Conservation (phyloP, 1,139 yeast genomes). For the Taphrina betulina region DNA sequence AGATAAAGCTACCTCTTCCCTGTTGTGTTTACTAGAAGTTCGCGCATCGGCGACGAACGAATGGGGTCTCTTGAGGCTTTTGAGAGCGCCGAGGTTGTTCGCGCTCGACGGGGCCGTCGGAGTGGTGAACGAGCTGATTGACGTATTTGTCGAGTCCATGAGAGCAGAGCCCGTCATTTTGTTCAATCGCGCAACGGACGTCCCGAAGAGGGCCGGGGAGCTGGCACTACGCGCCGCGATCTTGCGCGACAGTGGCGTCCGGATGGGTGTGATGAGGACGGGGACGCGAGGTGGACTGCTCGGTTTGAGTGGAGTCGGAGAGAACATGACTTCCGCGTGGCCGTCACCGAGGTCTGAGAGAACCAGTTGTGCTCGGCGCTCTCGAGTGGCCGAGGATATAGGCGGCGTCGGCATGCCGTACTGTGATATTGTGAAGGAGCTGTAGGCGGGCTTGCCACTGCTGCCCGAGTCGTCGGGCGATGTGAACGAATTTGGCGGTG, state of each 20-base stretch:
- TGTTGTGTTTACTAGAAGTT: not conserved
- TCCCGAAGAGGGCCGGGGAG: slow-evolving; percentile 16
- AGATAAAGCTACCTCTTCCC: not conserved
- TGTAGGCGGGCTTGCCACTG: not conserved
- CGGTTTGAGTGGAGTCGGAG: slow-evolving; percentile 19
- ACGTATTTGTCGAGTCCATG: not conserved
- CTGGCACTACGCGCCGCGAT: slow-evolving; percentile 23
- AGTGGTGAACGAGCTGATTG: not conserved
- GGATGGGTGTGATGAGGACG: slow-evolving; percentile 18
- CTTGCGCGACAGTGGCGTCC: slow-evolving; percentile 18
- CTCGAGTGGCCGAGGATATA: slow-evolving; percentile 1
- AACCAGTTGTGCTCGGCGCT: slow-evolving; percentile 10
- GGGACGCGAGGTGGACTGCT: slow-evolving; percentile 23
- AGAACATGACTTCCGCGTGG: slow-evolving; percentile 24
- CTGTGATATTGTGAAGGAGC: not conserved
- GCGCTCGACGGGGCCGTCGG: not conserved
- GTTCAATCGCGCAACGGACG: not conserved
- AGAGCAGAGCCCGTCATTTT: not conserved
- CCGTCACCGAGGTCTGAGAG: slow-evolving; percentile 25
- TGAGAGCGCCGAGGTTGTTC: not conserved
- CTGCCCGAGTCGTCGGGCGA: slow-evolving; percentile 22
- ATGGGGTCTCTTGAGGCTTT: slow-evolving; percentile 9
- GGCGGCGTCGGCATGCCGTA: slow-evolving; percentile 9
- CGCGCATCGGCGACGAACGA: not conserved
- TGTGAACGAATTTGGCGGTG: slow-evolving; percentile 15